Base-by-base conservation (phyloP, 768 basidiomycete genomes). In the Rhizopogon salebrosus region DNA sequence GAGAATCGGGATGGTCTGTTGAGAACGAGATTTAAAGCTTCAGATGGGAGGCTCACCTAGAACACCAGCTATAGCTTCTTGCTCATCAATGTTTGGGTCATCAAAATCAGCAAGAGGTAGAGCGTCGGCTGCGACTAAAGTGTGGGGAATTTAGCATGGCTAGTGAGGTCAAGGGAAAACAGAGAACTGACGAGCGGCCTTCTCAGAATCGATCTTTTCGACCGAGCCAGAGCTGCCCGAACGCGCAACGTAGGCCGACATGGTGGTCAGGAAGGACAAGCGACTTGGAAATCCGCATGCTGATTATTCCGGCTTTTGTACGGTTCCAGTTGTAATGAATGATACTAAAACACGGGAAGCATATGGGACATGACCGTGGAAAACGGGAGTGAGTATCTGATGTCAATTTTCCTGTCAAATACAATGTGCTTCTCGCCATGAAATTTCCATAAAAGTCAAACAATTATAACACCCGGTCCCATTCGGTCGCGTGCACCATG, bases 71-170 rank as follows among this genome's bases (percentile, higher is more conserved):
- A 52, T 22, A 3, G 45, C 72, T 61, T 54, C 52, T 3, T 73
- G 71, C 60, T 69, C 75, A 64, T 77, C 73, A 49, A 78, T 54
- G 52, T 77, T 75, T 18, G 73, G 75, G 58, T 76, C 75, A 50
- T 77, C 73, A 51, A 75, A 75, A 45, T 70, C 60, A 8, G 75
- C 65, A 16, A 51, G 37, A 23, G 18, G 49, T 9, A 51, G 37
- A 23, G 41, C 41, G 7, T 13, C 41, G 20, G 16, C 7, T 6
- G 41, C 18, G 16, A 31, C 49, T 48, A 41, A 18, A 51, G 13
- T 14, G 9, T 0, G 10, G 2, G 16, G 1, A 13, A 11, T 0
- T 45, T 8, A 45, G 43, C 14, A 31, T 5, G 13, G 14, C 1
- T 13, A 7, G 24, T 41, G 4, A 10, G 20, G 26, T 13, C 6